Evolutionary conservation across 139 green algal genomes (phyloP).

Genomic region (Picochlorum sp.): DNA sequence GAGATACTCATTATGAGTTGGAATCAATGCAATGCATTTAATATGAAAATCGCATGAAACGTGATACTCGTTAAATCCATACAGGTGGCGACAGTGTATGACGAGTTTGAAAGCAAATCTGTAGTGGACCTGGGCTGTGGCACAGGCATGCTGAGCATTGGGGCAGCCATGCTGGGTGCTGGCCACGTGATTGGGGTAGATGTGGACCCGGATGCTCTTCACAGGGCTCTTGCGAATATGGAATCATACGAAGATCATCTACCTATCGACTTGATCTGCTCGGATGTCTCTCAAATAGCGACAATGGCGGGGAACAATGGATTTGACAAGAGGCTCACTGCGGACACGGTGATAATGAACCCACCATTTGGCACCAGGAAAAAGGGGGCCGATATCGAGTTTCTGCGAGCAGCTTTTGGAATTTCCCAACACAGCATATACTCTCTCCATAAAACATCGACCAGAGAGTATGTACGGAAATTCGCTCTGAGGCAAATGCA

Average conservation of each 20-base stretch:
- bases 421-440: constrained; percentile 54
- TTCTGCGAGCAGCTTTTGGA: constrained; percentile 60
- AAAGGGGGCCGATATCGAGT: constrained; percentile 84
- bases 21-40: not conserved
- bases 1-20: too few species aligned
- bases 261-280: constrained; percentile 57
- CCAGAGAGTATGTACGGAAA: constrained; percentile 61
- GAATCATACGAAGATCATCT: constrained; percentile 54
- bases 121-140: constrained; percentile 86
- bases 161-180: constrained; percentile 60
- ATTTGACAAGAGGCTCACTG: constrained; percentile 26
- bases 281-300: constrained; percentile 34
- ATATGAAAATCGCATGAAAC: too few species aligned
- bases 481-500: constrained; percentile 35
- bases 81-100: constrained; percentile 57
- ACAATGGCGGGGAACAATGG: too few species aligned
- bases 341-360: constrained; percentile 89
- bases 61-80: too few species aligned
- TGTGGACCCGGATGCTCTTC: constrained; percentile 72
- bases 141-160: constrained; percentile 83
- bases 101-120: constrained; percentile 56
- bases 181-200: constrained; percentile 73
- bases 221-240: constrained; percentile 50
- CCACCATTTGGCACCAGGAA: constrained; percentile 84
- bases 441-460: constrained; percentile 85